Evolutionary conservation across 225 moss, liverwort and hornwort genomes (phyloP).

Genomic region (Bryoerythrophyllum caledonicum): DNA sequence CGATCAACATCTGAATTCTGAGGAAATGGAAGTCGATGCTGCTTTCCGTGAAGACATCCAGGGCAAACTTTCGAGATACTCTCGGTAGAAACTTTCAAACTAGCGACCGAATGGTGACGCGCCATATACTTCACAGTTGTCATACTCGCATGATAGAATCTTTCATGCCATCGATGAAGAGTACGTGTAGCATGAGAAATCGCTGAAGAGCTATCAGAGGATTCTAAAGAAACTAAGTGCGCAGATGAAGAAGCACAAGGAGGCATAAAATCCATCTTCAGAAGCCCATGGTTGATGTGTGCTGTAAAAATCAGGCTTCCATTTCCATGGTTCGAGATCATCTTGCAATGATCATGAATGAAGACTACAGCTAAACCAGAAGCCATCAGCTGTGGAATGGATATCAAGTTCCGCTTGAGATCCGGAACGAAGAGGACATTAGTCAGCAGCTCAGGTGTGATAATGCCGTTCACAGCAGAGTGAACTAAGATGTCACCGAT

Average conservation of each 20-base stretch:
- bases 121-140: too few species aligned
- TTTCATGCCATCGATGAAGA: too few species aligned
- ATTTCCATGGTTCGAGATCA: background rate
- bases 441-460: background rate
- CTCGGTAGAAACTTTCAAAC: background rate
- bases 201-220: too few species aligned
- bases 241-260: too few species aligned
- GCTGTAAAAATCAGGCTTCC: background rate
- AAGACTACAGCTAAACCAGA: background rate
- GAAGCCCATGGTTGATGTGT: background rate
- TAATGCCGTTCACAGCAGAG: fast-evolving
- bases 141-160: too few species aligned
- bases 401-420: background rate
- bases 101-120: background rate
- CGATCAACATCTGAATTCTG: background rate
- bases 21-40: background rate
- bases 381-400: background rate
- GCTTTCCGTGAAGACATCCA: too few species aligned
- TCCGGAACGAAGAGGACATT: background rate
- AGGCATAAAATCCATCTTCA: too few species aligned
- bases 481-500: background rate
- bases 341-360: background rate
- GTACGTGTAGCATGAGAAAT: too few species aligned
- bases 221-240: too few species aligned
- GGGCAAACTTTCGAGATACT: too few species aligned